Evolutionary conservation across 2,329 filamentous ascomycete genomes (phyloP).

Genomic region (Neurospora crassa): DNA sequence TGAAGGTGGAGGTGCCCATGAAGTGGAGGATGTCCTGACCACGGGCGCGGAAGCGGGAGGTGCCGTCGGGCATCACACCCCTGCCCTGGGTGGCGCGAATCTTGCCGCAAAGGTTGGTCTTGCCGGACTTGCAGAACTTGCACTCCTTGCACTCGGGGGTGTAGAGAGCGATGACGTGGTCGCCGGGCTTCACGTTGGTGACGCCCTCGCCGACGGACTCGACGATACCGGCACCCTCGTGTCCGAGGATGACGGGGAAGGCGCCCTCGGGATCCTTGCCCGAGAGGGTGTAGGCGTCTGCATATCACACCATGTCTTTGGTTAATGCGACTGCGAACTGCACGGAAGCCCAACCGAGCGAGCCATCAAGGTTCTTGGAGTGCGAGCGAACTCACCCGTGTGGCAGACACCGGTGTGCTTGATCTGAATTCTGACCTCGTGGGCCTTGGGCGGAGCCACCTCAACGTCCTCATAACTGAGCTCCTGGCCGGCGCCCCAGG

Average conservation of each 20-base stretch:
- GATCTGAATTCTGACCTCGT: slow-evolving; percentile 95
- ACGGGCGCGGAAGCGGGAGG: slow-evolving; percentile 86
- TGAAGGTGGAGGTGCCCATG: slow-evolving; percentile 99
- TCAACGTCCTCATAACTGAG: slow-evolving; percentile 87
- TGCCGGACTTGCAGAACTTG: slow-evolving; percentile 99
- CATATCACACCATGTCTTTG: slow-evolving; percentile 2
- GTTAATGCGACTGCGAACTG: neutral
- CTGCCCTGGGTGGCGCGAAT: slow-evolving; percentile 94
- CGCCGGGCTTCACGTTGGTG: slow-evolving; percentile 85
- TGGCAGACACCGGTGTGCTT: slow-evolving; percentile 98
- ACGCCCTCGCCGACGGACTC: slow-evolving; percentile 93
- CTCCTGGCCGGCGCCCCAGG: slow-evolving; percentile 91
- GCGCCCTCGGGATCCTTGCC: slow-evolving; percentile 96
- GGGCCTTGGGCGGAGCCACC: slow-evolving; percentile 76
- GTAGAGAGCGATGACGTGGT: slow-evolving; percentile 85
- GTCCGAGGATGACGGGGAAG: slow-evolving; percentile 80
- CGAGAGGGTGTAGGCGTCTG: slow-evolving; percentile 84
- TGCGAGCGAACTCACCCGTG: slow-evolving; percentile 51
- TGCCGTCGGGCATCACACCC: slow-evolving; percentile 96
- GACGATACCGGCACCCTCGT: slow-evolving; percentile 86
- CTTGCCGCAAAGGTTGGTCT: slow-evolving; percentile 99
- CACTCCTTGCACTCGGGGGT: slow-evolving; percentile 95
- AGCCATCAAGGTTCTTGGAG: slow-evolving; percentile 5
- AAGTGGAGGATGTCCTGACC: slow-evolving; percentile 95
- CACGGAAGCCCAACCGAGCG: neutral